Conservation (phyloP, 73 alveolate genomes). For the Stentor roeselii region DNA sequence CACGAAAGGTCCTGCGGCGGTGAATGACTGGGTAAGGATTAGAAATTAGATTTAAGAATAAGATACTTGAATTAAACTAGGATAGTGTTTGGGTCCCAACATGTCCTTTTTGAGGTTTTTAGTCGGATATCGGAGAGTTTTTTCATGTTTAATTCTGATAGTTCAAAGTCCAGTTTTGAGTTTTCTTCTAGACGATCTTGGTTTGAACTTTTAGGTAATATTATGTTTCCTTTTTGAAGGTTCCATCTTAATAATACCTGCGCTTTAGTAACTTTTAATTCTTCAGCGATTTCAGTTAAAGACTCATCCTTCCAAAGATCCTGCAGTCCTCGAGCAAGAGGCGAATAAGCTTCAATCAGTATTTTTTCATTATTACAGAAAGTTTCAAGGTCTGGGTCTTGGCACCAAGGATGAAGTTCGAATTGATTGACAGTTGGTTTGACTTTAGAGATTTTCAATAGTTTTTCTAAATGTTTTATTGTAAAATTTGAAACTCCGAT, state of each 20-base stretch:
- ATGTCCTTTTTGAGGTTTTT: conserved; percentile 36
- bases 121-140: conserved; percentile 38
- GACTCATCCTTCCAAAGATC: conserved; percentile 53
- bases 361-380: conserved; percentile 62
- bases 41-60: background rate
- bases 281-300: conserved; percentile 50
- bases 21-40: conserved; percentile 9
- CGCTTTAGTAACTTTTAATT: conserved; percentile 58
- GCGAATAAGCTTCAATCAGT: conserved; percentile 77
- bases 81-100: conserved; percentile 46
- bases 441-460: conserved; percentile 56
- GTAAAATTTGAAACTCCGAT: conserved; percentile 84
- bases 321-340: conserved; percentile 73
- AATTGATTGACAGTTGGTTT: conserved; percentile 82
- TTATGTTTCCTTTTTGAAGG: conserved; percentile 56
- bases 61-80: background rate
- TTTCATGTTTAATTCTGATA: conserved; percentile 63
- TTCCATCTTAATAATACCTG: conserved; percentile 75
- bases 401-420: conserved; percentile 79
- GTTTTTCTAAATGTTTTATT: conserved; percentile 62
- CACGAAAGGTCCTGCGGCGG: background rate
- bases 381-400: conserved; percentile 69
- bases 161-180: conserved; percentile 57
- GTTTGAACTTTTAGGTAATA: conserved; percentile 71
- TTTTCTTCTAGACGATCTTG: conserved; percentile 67